Evolutionary conservation across 129 eudicot genomes (phyloP).

Genomic region (Escallonia herrerae): DNA sequence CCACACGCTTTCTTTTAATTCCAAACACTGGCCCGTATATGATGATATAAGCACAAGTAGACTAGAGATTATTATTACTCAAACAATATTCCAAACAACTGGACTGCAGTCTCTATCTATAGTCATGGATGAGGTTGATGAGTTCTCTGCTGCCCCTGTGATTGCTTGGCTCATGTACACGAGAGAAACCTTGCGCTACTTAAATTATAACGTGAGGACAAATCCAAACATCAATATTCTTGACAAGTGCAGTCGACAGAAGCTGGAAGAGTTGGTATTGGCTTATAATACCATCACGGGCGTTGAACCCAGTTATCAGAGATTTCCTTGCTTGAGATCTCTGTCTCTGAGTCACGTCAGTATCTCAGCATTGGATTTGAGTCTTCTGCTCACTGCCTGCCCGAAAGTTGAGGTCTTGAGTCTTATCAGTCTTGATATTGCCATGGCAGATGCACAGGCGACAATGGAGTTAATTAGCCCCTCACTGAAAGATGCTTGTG

Average conservation of each 20-base stretch:
- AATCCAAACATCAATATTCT: slow-evolving; percentile 64
- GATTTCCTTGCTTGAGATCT: slow-evolving; percentile 62
- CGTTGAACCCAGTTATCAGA: slow-evolving; percentile 73
- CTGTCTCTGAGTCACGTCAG: slow-evolving; percentile 71
- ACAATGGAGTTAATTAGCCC: slow-evolving; percentile 69
- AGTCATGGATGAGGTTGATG: slow-evolving; percentile 85
- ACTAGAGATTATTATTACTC: slow-evolving; percentile 74
- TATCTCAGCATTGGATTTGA: slow-evolving; percentile 78
- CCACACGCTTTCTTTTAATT: slow-evolving; percentile 61
- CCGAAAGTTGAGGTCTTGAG: slow-evolving; percentile 61
- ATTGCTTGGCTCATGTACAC: slow-evolving; percentile 97
- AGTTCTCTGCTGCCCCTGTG: slow-evolving; percentile 89
- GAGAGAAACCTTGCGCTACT: slow-evolving; percentile 54
- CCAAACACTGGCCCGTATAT: slow-evolving; percentile 76
- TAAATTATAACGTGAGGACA: slow-evolving; percentile 74
- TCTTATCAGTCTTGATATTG: slow-evolving; percentile 69
- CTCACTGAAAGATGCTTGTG: slow-evolving; percentile 58
- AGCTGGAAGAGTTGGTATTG: slow-evolving; percentile 52
- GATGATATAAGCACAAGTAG: slow-evolving; percentile 62
- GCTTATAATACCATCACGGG: slow-evolving; percentile 75
- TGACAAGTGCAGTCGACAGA: slow-evolving; percentile 80
- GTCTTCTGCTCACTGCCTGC: slow-evolving; percentile 69
- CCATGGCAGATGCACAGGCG: slow-evolving; percentile 81
- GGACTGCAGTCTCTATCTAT: slow-evolving; percentile 73
- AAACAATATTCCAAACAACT: slow-evolving; percentile 74